Evolutionary conservation across 2,329 filamentous ascomycete genomes (phyloP).

Genomic region (Orbilia javanica): DNA sequence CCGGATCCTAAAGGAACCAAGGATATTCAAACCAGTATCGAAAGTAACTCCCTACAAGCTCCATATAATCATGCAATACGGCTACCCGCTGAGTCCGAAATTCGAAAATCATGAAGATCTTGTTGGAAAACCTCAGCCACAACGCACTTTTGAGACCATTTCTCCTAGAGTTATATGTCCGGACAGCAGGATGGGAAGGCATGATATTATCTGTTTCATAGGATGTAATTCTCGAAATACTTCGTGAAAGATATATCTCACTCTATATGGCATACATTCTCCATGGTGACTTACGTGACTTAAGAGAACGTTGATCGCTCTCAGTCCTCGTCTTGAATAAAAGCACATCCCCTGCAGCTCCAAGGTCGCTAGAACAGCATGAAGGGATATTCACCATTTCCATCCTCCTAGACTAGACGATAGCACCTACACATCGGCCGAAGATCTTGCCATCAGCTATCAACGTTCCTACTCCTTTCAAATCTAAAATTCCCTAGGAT

Average conservation of each 20-base stretch:
- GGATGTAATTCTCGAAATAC: background rate
- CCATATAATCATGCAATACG: background rate
- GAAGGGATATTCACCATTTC: background rate
- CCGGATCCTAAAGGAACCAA: too few relatives aligned
- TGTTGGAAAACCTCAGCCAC: constrained; percentile 44
- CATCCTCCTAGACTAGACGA: background rate
- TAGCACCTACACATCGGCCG: constrained; percentile 16
- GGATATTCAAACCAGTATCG: too few relatives aligned
- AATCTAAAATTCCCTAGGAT: background rate
- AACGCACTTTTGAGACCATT: constrained; percentile 53
- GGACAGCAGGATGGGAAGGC: background rate
- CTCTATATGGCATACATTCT: constrained; percentile 1
- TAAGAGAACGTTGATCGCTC: constrained; percentile 4
- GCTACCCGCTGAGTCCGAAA: constrained; percentile 39
- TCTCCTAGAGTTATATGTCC: background rate
- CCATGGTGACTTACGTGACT: constrained; percentile 6
- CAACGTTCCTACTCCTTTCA: background rate
- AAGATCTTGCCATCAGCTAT: background rate
- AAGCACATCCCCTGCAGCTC: background rate
- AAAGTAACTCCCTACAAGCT: background rate
- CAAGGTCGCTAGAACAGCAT: background rate
- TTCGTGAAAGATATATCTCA: constrained; percentile 6
- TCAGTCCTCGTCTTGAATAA: background rate
- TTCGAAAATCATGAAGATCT: constrained; percentile 36
- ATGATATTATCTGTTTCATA: constrained; percentile 12